Evolutionary conservation across 495 filamentous ascomycete species (phyloP), one percentile per base, ranked within the genome.

Genomic region (Aspergillus ostianus): DNA sequence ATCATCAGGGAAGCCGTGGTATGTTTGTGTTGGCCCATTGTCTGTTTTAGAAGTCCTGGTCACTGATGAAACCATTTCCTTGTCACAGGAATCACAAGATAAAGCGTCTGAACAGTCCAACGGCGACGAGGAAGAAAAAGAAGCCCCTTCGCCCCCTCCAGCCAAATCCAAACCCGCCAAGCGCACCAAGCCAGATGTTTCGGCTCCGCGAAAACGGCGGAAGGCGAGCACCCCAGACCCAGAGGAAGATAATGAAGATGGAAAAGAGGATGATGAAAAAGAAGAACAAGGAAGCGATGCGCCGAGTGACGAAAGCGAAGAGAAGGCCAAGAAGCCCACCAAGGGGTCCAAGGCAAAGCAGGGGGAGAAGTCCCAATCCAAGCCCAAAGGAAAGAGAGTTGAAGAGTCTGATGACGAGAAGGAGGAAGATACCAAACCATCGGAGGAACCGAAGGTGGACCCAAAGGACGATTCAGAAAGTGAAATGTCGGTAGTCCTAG

Each of bases 401-500:
- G 67, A 70, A 19, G 64, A 57, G 15, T 68, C 67, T 44, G 70
- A 70, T 36, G 60, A 30, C 7, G 64, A 66, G n/a, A 62, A 73
- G 9, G 64, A 71, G 12, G 21, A 65, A 44, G 63, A 58, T 17
- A 41, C 62, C n/a, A 67, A 71, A 52, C 21, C 65, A 29, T 63
- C 69, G 12, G 57, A 68, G 30, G 70, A 74, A 32, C 57, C 62
- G 45, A 68, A 70, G 27, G 59, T 55, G 18, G 57, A 66, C 18
- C 57, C 64, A 30, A 77, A 68, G 5, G 78, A 85, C 19, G 82
- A 80, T 29, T 91, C 88, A 2, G 87, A 89, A 47, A 94, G 90
- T 69, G 90, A 93, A 55, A 79, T 94, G 78, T 96, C 92, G 7
- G 80, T 85, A 2, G 78, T 96, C 17, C 63, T 90, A 21, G 91